Conservation (phyloP, 2,329 filamentous ascomycete genomes). For the Cryphonectria japonica region DNA sequence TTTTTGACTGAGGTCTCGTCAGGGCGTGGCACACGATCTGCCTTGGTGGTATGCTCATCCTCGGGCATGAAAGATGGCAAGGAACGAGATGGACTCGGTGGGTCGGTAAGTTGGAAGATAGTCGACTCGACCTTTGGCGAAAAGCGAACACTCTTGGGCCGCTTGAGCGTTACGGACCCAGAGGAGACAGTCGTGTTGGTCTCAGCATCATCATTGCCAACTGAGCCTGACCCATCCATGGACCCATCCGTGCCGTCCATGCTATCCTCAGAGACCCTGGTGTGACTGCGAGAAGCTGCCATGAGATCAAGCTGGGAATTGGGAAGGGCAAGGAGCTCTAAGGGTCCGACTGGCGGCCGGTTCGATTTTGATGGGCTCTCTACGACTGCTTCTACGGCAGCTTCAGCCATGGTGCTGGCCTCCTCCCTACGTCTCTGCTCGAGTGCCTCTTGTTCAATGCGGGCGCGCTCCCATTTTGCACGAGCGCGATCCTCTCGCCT, state of each 20-base stretch:
- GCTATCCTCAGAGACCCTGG: slow-evolving; percentile 13
- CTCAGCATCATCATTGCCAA: slow-evolving; percentile 28
- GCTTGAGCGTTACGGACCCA: slow-evolving; percentile 39
- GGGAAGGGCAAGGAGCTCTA: slow-evolving; percentile 57
- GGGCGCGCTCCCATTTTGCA: slow-evolving; percentile 91
- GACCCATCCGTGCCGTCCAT: slow-evolving; percentile 21
- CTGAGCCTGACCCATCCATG: slow-evolving; percentile 25
- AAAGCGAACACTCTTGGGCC: slow-evolving; percentile 70
- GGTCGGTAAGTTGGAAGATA: slow-evolving; percentile 58
- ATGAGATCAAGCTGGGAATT: slow-evolving; percentile 53
- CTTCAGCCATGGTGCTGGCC: slow-evolving; percentile 38
- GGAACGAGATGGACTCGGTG: slow-evolving; percentile 48
- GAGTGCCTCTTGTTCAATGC: slow-evolving; percentile 81
- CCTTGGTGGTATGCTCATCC: not conserved
- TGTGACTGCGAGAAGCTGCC: slow-evolving; percentile 17
- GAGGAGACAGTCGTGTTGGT: slow-evolving; percentile 25
- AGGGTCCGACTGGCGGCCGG: slow-evolving; percentile 47
- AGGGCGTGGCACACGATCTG: not conserved
- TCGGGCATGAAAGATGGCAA: slow-evolving; percentile 17
- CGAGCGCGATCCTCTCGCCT: slow-evolving; percentile 79
- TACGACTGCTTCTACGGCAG: not conserved
- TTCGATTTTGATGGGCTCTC: not conserved
- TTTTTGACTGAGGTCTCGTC: not conserved
- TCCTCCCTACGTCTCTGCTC: slow-evolving; percentile 65
- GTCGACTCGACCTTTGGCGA: slow-evolving; percentile 69